Percentiles rank a stretch among this genome's conserved stretches.
These are phyloP conservation scores for Pichiaceae sp. DNA, from an alignment of 1,139 yeast genomes.

Conservation along the genomic window DNA sequence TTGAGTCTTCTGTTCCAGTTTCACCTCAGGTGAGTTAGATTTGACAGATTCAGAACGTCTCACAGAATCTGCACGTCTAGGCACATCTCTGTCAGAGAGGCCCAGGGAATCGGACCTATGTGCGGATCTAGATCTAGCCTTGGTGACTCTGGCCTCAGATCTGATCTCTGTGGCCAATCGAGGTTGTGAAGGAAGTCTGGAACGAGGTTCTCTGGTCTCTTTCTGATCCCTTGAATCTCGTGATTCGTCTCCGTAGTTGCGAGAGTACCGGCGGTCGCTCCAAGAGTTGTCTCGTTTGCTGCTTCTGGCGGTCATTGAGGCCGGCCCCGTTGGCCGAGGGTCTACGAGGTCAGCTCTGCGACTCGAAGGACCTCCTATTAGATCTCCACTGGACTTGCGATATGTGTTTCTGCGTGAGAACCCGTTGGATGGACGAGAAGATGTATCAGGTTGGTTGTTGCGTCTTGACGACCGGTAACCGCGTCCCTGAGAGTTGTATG, in stretches of 20 bases:
- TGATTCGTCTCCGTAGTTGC: not conserved
- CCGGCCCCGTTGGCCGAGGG: not conserved
- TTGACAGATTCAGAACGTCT: too few relatives aligned
- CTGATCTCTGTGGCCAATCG: not conserved
- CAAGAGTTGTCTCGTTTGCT: not conserved
- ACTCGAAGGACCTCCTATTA: not conserved
- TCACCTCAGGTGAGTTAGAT: not conserved
- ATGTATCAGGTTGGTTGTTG: not conserved
- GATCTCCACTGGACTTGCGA: not conserved
- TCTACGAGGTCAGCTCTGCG: not conserved
- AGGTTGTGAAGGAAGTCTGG: not conserved
- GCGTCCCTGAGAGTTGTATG: too few relatives aligned
- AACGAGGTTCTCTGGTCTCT: not conserved
- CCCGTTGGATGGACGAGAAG: not conserved
- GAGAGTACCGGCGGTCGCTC: not conserved
- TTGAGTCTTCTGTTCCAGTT: not conserved
- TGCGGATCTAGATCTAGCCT: too few relatives aligned
- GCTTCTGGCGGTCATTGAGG: not conserved
- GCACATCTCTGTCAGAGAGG: too few relatives aligned
- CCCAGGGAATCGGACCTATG: too few relatives aligned
- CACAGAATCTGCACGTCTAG: too few relatives aligned
- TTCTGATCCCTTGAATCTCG: not conserved
- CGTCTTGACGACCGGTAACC: too few relatives aligned
- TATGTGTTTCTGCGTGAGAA: not conserved
- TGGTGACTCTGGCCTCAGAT: too few relatives aligned